A percentile compares a stretch with the other conserved stretches of the same genome.
Evolutionary conservation across 2,329 filamentous ascomycete genomes (phyloP).

Genomic region (Sodiomyces alkalinus): DNA sequence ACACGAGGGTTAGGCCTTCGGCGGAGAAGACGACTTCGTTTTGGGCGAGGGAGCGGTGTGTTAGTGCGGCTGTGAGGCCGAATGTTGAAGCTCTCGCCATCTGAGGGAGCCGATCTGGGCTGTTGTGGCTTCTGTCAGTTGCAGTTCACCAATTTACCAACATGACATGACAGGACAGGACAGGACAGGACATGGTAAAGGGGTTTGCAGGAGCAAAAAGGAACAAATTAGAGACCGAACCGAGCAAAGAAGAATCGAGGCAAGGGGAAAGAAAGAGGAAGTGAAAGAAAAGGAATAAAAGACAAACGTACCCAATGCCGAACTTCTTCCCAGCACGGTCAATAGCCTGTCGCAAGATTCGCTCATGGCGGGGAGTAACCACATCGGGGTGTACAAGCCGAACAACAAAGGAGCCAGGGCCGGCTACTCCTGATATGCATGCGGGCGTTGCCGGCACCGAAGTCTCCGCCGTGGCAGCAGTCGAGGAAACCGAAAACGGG

Average conservation of each 20-base stretch:
- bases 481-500: too few species aligned
- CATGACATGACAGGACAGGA: neutral
- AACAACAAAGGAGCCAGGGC: conserved; percentile 35
- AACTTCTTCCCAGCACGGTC: conserved; percentile 34
- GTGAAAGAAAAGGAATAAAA: too few species aligned
- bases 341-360: conserved; percentile 30
- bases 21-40: conserved; percentile 46
- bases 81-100: conserved; percentile 25
- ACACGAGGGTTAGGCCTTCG: conserved; percentile 41
- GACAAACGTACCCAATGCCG: conserved; percentile 10
- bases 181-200: too few species aligned
- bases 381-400: conserved; percentile 32
- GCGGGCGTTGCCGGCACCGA: conserved; percentile 14
- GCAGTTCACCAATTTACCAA: neutral
- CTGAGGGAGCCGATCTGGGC: conserved; percentile 26
- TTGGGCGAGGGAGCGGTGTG: conserved; percentile 40
- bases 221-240: too few species aligned
- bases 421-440: too few species aligned
- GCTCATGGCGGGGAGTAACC: conserved; percentile 30
- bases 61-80: conserved; percentile 33
- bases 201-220: too few species aligned
- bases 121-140: conserved; percentile 8
- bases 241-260: neutral
- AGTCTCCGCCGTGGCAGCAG: too few species aligned
- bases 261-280: neutral